phyloP scores from a whole-genome alignment of 768 basidiomycete genomes.

The Boletellus ananas region DNA sequence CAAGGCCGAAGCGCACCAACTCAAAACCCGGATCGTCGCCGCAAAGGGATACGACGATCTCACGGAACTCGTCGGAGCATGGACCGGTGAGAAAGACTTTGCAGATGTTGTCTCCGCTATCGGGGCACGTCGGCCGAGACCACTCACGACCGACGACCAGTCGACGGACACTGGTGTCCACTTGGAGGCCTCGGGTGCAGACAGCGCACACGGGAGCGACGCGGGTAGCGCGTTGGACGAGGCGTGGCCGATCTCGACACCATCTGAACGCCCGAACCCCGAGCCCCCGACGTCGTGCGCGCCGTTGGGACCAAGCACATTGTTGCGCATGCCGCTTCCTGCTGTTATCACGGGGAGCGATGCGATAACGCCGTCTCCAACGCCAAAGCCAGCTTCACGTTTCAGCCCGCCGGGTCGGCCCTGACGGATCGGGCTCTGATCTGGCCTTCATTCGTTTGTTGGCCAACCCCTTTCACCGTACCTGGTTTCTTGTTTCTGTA shows the following conservation, averaged over 20 bases:
- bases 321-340: constrained; percentile 33
- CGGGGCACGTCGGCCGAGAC: constrained; percentile 21
- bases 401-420: constrained; percentile 5
- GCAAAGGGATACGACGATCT: constrained; percentile 63
- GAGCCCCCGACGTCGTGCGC: constrained; percentile 53
- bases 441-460: no score
- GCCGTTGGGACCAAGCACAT: constrained; percentile 37
- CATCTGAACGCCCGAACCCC: constrained; percentile 52
- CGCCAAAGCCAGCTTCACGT: constrained; percentile 21
- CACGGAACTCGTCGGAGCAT: constrained; percentile 46
- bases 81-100: constrained; percentile 64
- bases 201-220: not conserved
- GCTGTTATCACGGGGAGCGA: constrained; percentile 42
- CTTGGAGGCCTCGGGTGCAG: not conserved
- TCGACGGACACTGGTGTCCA: not conserved
- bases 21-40: constrained; percentile 50
- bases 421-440: constrained; percentile 2
- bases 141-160: constrained; percentile 13
- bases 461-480: no score
- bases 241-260: constrained; percentile 40
- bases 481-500: no score
- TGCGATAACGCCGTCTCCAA: constrained; percentile 45
- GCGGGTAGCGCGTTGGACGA: constrained; percentile 10
- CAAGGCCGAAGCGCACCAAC: constrained; percentile 55
- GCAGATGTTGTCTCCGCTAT: constrained; percentile 51